Evolutionary conservation across 345 rosid genomes (phyloP), one percentile per base, ranked within the genome.

Genomic region (Tarenaya hassleriana): DNA sequence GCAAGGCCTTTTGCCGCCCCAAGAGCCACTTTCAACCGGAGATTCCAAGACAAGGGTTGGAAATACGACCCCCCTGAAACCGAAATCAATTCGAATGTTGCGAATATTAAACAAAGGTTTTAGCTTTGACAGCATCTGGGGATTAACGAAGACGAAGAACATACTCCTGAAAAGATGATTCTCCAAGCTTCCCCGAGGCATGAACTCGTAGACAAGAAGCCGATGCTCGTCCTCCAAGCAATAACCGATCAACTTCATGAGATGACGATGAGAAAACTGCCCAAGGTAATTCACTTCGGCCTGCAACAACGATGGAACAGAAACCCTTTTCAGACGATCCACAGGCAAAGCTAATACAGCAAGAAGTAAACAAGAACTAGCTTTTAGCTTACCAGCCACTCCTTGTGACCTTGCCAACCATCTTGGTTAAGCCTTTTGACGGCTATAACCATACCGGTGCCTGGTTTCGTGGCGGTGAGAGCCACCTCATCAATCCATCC

Each of bases 161-260:
- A 71, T 68, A 86, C 91, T 76, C 57, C 95, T 69, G 60, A 86
- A 86, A 10, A 86, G 63, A 70, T 86, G 95, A 63, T 86, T 83
- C 71, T 86, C 95, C 73, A 86, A 69, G 82, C 95, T 86, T 16
- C 95, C 95, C 13, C 83, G 77, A 47, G 83, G 82, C 95, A 86
- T 86, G 76, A 86, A 86, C 68, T 86, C 95, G 20, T 86, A 86
- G 18, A 78, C 91, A 51, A 86, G 79, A 47, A 86, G 85, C 49
- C 91, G 80, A 49, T 86, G 88, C 24, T 82, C 90, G 61, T 82
- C 90, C 72, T 86, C 95, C 17, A 83, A 52, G 76, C 88, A 82
- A 47, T 82, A 86, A 44, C 95, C 95, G 10, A 82, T 58, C 32
- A 86, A 47, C 63, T 71, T 86, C 69, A 86, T 91, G 46, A 86